phyloP scores from a whole-genome alignment of 257 asterid species.

The Petunia secreta region DNA sequence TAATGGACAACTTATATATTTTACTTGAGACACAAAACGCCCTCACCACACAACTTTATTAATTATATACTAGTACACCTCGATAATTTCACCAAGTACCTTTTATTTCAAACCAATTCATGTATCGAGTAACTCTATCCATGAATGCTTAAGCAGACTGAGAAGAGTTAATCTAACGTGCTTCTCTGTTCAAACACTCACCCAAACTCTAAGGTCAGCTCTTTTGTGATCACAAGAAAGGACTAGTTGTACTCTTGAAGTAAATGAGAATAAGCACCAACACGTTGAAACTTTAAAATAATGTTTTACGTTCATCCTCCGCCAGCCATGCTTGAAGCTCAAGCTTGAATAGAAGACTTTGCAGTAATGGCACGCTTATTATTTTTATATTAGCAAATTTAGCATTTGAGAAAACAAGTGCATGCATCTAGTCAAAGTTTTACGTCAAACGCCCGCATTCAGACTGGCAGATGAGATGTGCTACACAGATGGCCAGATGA shows the following conservation, averaged over 20 bases:
- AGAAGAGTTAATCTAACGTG: no score
- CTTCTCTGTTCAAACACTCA: no score
- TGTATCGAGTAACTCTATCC: no score
- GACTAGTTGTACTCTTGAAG: not conserved
- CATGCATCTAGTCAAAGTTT: not conserved
- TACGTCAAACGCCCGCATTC: not conserved
- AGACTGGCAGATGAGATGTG: not conserved
- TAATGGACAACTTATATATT: slow-evolving; percentile 1
- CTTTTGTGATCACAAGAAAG: slow-evolving; percentile 20
- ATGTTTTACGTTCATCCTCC: not conserved
- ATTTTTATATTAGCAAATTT: not conserved
- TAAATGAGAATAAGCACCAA: slow-evolving; percentile 3
- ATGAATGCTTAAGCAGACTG: no score
- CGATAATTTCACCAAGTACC: no score
- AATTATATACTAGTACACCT: no score
- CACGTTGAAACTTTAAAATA: not conserved
- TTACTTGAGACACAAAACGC: slow-evolving; percentile 9
- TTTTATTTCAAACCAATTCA: no score
- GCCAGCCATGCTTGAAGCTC: slow-evolving; percentile 11
- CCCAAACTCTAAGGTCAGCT: not conserved
- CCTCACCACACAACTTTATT: not conserved
- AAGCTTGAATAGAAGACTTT: not conserved
- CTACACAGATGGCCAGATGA: slow-evolving; percentile 9
- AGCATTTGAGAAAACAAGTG: not conserved
- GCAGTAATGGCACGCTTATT: not conserved